phyloP scores from a whole-genome alignment of 1,284 basidiomycete genomes.

The Ceratobasidium sp. region DNA sequence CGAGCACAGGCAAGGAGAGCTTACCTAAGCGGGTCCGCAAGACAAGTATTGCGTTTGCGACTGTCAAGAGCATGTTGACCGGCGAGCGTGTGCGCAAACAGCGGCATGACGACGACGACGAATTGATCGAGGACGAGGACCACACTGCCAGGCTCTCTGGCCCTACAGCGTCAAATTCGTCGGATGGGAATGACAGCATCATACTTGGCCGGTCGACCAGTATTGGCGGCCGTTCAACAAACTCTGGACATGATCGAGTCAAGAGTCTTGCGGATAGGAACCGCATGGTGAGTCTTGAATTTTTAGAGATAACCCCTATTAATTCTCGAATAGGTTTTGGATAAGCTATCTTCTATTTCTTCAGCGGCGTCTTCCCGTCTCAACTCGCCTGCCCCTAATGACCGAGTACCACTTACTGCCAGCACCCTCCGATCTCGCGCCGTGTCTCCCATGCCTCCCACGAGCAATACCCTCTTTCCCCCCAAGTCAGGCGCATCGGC shows the following conservation, averaged over 20 bases:
- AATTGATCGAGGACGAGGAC: constrained; percentile 42
- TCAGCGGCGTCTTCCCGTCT: constrained; percentile 32
- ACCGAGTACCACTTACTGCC: constrained; percentile 24
- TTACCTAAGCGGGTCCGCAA: constrained; percentile 36
- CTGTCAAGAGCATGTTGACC: constrained; percentile 36
- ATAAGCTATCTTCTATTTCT: constrained; percentile 41
- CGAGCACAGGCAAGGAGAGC: constrained; percentile 33
- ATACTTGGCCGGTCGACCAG: constrained; percentile 27
- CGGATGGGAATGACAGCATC: constrained; percentile 24
- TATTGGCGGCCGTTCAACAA: constrained; percentile 29
- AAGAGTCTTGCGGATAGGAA: constrained; percentile 42
- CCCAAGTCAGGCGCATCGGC: constrained; percentile 29
- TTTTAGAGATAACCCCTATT: background rate
- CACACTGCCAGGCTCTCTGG: constrained; percentile 42
- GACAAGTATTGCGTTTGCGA: constrained; percentile 39
- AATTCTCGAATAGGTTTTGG: constrained; percentile 30
- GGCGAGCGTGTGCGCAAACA: constrained; percentile 10
- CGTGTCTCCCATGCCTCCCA: constrained; percentile 27
- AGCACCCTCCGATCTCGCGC: constrained; percentile 24
- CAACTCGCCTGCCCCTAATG: constrained; percentile 26
- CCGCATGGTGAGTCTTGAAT: constrained; percentile 40
- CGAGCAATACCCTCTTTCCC: constrained; percentile 29
- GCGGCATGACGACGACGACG: constrained; percentile 40
- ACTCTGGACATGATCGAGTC: constrained; percentile 38
- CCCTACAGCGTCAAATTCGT: constrained; percentile 30